Evolutionary conservation across 805 yeast species (phyloP).

Genomic region (Maudiozyma bulderi): DNA sequence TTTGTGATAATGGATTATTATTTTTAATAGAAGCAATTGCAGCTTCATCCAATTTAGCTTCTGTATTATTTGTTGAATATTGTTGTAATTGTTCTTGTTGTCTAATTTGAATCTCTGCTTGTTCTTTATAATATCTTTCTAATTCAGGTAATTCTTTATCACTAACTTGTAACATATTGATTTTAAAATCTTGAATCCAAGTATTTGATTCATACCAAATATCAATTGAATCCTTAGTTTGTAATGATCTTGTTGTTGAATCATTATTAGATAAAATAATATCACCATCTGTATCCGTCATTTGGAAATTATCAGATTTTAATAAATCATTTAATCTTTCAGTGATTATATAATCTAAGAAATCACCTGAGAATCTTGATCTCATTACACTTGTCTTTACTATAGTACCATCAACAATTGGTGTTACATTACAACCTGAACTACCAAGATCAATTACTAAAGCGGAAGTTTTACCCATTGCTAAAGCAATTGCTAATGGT

Average conservation of each 20-base stretch:
- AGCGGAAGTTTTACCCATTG: slow-evolving; percentile 70
- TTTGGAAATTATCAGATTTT: neutral
- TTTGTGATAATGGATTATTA: slow-evolving; percentile 15
- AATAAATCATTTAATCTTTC: slow-evolving; percentile 32
- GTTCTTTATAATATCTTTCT: slow-evolving; percentile 19
- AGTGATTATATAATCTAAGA: slow-evolving; percentile 54
- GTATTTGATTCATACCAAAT: slow-evolving; percentile 22
- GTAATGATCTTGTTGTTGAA: neutral
- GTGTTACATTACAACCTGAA: slow-evolving; percentile 60
- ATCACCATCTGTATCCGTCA: neutral
- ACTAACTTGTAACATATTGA: slow-evolving; percentile 22
- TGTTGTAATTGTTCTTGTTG: slow-evolving; percentile 16
- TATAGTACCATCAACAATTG: slow-evolving; percentile 66
- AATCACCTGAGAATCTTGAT: slow-evolving; percentile 79
- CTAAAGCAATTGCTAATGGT: slow-evolving; percentile 69
- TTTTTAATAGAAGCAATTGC: slow-evolving; percentile 4
- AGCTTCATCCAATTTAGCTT: slow-evolving; percentile 1
- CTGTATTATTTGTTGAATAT: slow-evolving; percentile 3
- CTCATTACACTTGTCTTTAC: slow-evolving; percentile 55
- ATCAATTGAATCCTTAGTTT: slow-evolving; percentile 7
- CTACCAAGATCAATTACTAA: slow-evolving; percentile 76
- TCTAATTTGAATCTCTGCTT: slow-evolving; percentile 11
- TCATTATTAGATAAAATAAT: neutral
- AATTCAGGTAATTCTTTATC: slow-evolving; percentile 20
- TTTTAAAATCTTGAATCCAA: slow-evolving; percentile 27